Conservation (phyloP, 2,329 filamentous ascomycete genomes). For the Seiridium unicorne region DNA sequence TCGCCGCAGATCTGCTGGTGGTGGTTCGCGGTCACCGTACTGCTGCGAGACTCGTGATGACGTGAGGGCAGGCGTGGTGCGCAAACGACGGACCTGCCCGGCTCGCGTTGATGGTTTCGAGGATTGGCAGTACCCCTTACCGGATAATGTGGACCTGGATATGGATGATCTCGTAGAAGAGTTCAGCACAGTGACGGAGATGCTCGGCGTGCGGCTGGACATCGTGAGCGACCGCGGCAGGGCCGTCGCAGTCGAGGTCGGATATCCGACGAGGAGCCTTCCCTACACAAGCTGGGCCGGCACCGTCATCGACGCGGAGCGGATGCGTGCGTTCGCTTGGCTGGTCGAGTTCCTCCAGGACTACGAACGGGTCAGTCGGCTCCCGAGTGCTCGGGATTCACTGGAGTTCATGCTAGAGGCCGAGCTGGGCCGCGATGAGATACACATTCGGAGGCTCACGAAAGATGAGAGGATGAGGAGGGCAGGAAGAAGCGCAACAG, state of each 20-base stretch:
- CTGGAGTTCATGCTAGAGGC: not conserved
- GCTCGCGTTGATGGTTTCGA: too few species aligned
- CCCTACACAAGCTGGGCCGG: not conserved
- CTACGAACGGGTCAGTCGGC: not conserved
- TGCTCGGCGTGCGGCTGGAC: not conserved
- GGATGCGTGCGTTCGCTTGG: not conserved
- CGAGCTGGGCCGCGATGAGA: not conserved
- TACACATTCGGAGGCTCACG: too few species aligned
- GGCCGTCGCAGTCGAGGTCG: not conserved
- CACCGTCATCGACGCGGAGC: not conserved
- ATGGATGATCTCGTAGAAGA: not conserved
- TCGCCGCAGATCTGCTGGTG: too few species aligned
- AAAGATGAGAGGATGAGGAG: too few species aligned
- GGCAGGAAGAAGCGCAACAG: too few species aligned
- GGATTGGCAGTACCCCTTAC: not conserved
- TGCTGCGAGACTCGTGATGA: too few species aligned
- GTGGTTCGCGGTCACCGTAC: too few species aligned
- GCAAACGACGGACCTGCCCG: too few species aligned
- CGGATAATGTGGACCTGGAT: not conserved
- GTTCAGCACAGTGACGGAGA: not conserved
- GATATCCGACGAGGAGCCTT: not conserved
- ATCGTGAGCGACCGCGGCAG: not conserved
- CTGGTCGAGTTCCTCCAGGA: not conserved
- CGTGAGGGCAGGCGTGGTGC: too few species aligned
- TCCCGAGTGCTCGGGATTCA: not conserved